phyloP scores from a whole-genome alignment of 768 basidiomycete genomes.

The Leucocoprinus birnbaumii region DNA sequence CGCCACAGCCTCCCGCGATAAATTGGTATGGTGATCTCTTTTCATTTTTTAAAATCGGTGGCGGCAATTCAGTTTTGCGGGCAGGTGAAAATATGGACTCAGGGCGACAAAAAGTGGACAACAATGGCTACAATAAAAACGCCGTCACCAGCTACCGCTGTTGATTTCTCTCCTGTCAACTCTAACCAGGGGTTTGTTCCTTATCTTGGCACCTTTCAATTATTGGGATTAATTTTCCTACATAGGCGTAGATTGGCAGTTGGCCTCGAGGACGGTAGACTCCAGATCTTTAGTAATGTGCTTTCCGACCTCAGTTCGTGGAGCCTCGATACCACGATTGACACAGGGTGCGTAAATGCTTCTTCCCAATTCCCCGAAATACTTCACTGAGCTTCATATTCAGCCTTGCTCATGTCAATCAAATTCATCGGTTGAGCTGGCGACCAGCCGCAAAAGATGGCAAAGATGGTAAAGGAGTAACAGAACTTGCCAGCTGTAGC shows the following conservation, averaged over 20 bases:
- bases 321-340: slow-evolving; percentile 41
- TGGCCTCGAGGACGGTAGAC: slow-evolving; percentile 80
- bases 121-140: slow-evolving; percentile 61
- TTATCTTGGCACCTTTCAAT: background rate
- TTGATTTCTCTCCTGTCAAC: slow-evolving; percentile 48
- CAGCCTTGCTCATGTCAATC: slow-evolving; percentile 73
- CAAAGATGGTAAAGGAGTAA: slow-evolving; percentile 18
- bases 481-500: slow-evolving; percentile 80
- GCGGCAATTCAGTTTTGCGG: background rate
- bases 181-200: slow-evolving; percentile 36
- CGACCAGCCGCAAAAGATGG: slow-evolving; percentile 38
- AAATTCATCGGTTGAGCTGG: slow-evolving; percentile 84
- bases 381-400: slow-evolving; percentile 2
- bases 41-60: background rate
- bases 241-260: slow-evolving; percentile 64
- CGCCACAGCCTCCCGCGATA: slow-evolving; percentile 93
- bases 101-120: slow-evolving; percentile 48
- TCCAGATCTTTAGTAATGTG: slow-evolving; percentile 55
- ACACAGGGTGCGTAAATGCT: slow-evolving; percentile 43
- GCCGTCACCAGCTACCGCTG: slow-evolving; percentile 78
- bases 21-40: slow-evolving; percentile 57
- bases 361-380: background rate
- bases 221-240: background rate
- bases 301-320: slow-evolving; percentile 35
- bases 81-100: slow-evolving; percentile 85